Evolutionary conservation across 2,329 filamentous ascomycete genomes (phyloP), one percentile per base, ranked within the genome.

Genomic region (Exophiala lecanii-corni): DNA sequence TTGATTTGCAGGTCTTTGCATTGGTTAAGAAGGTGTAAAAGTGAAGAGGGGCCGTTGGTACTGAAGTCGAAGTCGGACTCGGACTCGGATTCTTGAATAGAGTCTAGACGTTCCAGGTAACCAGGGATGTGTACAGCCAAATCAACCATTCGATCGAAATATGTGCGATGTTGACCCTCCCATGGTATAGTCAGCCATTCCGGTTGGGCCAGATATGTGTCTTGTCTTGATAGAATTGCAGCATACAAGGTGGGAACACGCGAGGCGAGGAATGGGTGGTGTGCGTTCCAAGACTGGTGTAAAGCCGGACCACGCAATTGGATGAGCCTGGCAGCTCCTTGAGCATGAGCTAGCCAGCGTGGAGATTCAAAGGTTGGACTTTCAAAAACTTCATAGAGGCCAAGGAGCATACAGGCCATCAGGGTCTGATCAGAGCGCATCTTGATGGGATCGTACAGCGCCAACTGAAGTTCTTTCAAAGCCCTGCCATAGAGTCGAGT

Each of bases 141-240:
- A 41, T 66, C 62, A 4, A 65, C 39, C 15, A 67, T 51, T 3
- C 43, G 44, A 40, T 66, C 64, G 21, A 61, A 59, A 17, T 60
- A 55, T 2, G 58, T 59, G 42, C 64, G 62, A 15, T 50, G 50
- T 26, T 54, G 50, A 12, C 49, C 54, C 18, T 35, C 51, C 64
- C 63, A 66, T 2, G 64, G 64, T 3, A 62, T 36, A 1, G 55
- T 64, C 31, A 61, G 62, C 64, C 63, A 67, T 15, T 55, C 54
- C 10, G 53, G 43, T 2, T 54, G 52, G 12, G 61, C 59, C 13
- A 66, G 36, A 13, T 61, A 50, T 4, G 57, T 60, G 2, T 53
- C 46, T 36, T 56, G 61, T 20, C 63, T 48, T 36, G 44, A 49
- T 18, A 54, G 17, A 26, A 53, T 54, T 9, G 51, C 41, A 20